Percentiles rank a stretch among this genome's conserved stretches.
These are phyloP conservation scores for Stereum hirsutum DNA, from an alignment of 1,284 basidiomycete species.

Conservation along the genomic window DNA sequence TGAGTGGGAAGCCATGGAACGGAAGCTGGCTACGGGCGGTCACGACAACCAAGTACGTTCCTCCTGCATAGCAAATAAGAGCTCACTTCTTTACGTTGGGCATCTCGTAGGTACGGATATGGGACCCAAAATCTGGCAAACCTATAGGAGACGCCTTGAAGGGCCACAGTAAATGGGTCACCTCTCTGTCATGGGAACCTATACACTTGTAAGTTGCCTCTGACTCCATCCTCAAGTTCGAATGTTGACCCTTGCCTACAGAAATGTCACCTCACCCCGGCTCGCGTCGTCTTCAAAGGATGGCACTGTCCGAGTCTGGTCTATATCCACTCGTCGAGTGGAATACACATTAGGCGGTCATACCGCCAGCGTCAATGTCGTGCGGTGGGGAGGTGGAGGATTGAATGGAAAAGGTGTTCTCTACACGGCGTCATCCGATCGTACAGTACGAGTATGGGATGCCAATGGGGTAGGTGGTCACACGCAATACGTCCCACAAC, in stretches of 20 bases:
- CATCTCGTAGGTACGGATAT: conserved; percentile 59
- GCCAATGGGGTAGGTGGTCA: conserved; percentile 52
- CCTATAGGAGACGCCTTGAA: conserved; percentile 77
- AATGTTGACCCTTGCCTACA: conserved; percentile 18
- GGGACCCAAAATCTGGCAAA: conserved; percentile 87
- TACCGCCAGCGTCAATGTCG: conserved; percentile 89
- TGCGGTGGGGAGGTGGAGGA: conserved; percentile 88
- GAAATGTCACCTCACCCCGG: conserved; percentile 70
- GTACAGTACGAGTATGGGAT: conserved; percentile 93
- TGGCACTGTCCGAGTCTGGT: conserved; percentile 92
- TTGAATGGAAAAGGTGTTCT: conserved; percentile 64
- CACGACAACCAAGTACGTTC: conserved; percentile 76
- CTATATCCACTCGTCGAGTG: conserved; percentile 58
- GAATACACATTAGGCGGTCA: conserved; percentile 92
- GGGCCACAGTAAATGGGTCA: conserved; percentile 97
- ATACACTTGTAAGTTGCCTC: conserved; percentile 64
- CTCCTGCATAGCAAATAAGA: background rate
- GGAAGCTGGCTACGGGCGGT: conserved; percentile 86
- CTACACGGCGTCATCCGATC: conserved; percentile 92
- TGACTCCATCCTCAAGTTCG: background rate
- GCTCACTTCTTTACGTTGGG: background rate
- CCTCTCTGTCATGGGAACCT: conserved; percentile 94
- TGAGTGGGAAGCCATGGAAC: conserved; percentile 93
- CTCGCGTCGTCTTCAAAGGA: conserved; percentile 96
- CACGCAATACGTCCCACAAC: background rate